Conservation (phyloP, 495 filamentous ascomycete genomes). For the Hapsidospora chrysogenum region DNA sequence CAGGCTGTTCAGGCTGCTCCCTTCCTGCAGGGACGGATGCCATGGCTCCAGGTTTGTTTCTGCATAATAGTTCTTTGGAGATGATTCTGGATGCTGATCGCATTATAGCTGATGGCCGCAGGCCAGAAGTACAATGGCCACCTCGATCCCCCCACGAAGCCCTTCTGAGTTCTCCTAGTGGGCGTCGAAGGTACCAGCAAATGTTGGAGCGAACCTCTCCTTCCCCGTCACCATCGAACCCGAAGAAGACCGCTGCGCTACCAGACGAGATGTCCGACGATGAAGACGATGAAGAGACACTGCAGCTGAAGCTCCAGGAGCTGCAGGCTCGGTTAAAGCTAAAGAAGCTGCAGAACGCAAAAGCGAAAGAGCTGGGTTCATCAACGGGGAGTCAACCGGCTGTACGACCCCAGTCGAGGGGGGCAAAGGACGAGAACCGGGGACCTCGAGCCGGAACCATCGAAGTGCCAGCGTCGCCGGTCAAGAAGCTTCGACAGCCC, state of each 20-base stretch:
- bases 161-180: conserved; percentile 64
- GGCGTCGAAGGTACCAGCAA: conserved; percentile 52
- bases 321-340: conserved; percentile 80
- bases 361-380: too few species aligned
- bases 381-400: too few species aligned
- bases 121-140: conserved; percentile 54
- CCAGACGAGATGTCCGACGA: conserved; percentile 28
- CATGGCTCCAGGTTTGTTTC: too few species aligned
- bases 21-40: too few species aligned
- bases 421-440: conserved; percentile 7
- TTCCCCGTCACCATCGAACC: conserved; percentile 41
- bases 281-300: conserved; percentile 80
- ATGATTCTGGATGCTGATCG: too few species aligned
- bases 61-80: too few species aligned
- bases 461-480: conserved; percentile 72
- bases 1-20: too few species aligned
- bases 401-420: conserved; percentile 2
- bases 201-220: conserved; percentile 45
- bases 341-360: conserved; percentile 58
- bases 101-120: too few species aligned
- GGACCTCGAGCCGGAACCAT: too few species aligned
- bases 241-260: conserved; percentile 5
- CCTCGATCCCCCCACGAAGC: conserved; percentile 75
- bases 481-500: conserved; percentile 27
- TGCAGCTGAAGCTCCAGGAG: conserved; percentile 65